phyloP scores from a whole-genome alignment of 2,329 filamentous ascomycete species.

The Xylariaceae sp. region DNA sequence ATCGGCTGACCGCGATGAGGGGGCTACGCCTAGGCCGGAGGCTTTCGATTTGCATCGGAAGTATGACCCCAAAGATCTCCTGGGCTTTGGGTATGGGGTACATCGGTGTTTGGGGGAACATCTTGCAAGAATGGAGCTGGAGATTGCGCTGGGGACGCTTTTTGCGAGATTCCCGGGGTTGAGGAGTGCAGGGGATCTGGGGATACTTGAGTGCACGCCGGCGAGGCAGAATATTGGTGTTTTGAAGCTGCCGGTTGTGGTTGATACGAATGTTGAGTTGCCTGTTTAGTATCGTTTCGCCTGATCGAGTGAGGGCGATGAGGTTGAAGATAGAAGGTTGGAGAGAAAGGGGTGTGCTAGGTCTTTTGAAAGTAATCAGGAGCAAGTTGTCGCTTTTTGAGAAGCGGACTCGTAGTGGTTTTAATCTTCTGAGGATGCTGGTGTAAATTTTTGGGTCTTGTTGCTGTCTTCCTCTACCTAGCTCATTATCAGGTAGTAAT shows the following conservation, averaged over 20 bases:
- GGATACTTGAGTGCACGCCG: conserved; percentile 3
- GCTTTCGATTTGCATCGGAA: conserved; percentile 9
- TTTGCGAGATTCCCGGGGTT: conserved; percentile 11
- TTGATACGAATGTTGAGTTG: conserved; percentile 9
- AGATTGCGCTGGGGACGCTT: conserved; percentile 11
- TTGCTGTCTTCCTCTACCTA: too few species aligned
- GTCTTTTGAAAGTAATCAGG: too few species aligned
- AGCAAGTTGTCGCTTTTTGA: too few species aligned
- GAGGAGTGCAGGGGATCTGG: neutral
- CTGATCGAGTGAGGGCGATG: too few species aligned
- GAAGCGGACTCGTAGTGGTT: too few species aligned
- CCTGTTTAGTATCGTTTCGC: conserved; percentile 5
- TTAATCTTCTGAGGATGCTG: too few species aligned
- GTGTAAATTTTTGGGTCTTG: too few species aligned
- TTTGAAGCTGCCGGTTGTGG: conserved; percentile 6
- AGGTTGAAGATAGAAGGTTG: too few species aligned
- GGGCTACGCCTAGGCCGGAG: neutral
- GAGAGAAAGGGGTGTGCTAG: too few species aligned
- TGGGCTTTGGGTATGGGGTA: conserved; percentile 4
- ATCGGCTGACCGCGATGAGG: conserved; percentile 5
- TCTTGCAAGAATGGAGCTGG: conserved; percentile 6
- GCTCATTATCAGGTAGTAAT: too few species aligned
- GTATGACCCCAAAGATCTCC: neutral
- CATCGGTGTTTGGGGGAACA: conserved; percentile 9
- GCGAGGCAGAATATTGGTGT: conserved; percentile 9